phyloP scores from a whole-genome alignment of 441 rosid genomes.

The Theobroma grandiflorum region DNA sequence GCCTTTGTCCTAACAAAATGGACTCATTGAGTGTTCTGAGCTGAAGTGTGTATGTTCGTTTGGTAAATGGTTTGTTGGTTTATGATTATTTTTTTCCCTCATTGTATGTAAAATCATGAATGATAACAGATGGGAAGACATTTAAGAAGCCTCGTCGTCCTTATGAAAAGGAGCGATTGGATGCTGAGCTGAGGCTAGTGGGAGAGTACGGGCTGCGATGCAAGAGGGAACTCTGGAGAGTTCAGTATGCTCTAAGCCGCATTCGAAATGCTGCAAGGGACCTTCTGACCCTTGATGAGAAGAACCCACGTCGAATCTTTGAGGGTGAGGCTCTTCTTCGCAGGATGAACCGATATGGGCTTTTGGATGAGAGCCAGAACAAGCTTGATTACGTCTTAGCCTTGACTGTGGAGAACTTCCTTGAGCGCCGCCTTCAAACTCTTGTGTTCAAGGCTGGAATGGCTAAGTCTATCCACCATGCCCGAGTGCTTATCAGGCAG shows the following conservation, averaged over 20 bases:
- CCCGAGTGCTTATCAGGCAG: constrained; percentile 86
- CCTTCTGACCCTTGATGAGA: constrained; percentile 83
- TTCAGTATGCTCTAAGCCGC: constrained; percentile 75
- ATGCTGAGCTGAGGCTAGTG: constrained; percentile 83
- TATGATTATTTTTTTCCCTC: constrained; percentile 16
- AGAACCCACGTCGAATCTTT: constrained; percentile 78
- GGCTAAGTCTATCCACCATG: constrained; percentile 92
- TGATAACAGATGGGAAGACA: constrained; percentile 66
- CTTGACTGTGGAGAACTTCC: constrained; percentile 79
- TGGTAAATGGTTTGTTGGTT: not conserved
- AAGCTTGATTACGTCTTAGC: constrained; percentile 88
- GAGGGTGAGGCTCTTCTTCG: constrained; percentile 85
- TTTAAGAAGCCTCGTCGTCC: constrained; percentile 95
- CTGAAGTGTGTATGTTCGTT: constrained; percentile 13
- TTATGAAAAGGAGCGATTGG: constrained; percentile 89
- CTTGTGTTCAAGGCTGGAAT: constrained; percentile 77
- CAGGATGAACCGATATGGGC: constrained; percentile 76
- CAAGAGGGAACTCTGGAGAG: constrained; percentile 93
- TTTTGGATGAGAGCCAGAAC: constrained; percentile 74
- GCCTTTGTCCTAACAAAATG: not conserved
- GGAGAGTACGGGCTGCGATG: constrained; percentile 83
- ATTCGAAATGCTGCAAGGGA: constrained; percentile 83
- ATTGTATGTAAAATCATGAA: not conserved
- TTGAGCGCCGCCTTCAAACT: constrained; percentile 81
- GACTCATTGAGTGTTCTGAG: not conserved